Percentiles rank a stretch among this genome's conserved stretches.
Conservation (phyloP, 139 green algal genomes). For the Coelastrella sp. region DNA sequence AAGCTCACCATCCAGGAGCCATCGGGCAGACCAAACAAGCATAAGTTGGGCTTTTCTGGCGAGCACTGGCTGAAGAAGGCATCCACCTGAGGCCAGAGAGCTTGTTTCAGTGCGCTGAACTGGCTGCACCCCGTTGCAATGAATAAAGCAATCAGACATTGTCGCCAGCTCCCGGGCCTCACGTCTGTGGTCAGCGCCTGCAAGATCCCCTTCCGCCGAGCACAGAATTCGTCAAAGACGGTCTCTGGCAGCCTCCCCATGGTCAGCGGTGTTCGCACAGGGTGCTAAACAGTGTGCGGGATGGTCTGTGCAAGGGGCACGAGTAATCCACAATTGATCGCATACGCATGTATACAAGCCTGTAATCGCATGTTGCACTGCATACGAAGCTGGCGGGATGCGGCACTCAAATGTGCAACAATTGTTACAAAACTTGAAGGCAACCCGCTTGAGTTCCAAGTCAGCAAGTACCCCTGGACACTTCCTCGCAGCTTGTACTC, state of each 20-base stretch:
- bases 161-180: not conserved
- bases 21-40: slow-evolving; percentile 92
- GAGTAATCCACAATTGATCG: too few relatives aligned
- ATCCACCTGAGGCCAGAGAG: slow-evolving; percentile 61
- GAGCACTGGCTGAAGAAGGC: slow-evolving; percentile 85
- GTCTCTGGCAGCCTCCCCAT: slow-evolving; percentile 51
- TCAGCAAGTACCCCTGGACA: too few relatives aligned
- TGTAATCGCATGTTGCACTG: too few relatives aligned
- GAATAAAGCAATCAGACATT: not conserved
- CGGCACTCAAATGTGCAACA: too few relatives aligned
- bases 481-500: too few relatives aligned
- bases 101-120: not conserved
- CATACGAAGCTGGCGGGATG: too few relatives aligned
- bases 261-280: not conserved
- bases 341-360: not conserved
- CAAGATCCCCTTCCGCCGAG: slow-evolving; percentile 68
- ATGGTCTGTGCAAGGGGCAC: too few relatives aligned
- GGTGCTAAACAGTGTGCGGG: not conserved
- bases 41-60: slow-evolving; percentile 96
- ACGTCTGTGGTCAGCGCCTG: slow-evolving; percentile 78
- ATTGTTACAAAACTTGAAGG: too few relatives aligned
- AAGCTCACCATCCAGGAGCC: slow-evolving; percentile 76
- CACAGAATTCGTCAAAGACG: slow-evolving; percentile 75
- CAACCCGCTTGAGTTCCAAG: too few relatives aligned
- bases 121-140: not conserved